These are phyloP conservation scores for Podosphaera aphanis DNA, from an alignment of 2,329 filamentous ascomycete genomes.

Conservation along the genomic window DNA sequence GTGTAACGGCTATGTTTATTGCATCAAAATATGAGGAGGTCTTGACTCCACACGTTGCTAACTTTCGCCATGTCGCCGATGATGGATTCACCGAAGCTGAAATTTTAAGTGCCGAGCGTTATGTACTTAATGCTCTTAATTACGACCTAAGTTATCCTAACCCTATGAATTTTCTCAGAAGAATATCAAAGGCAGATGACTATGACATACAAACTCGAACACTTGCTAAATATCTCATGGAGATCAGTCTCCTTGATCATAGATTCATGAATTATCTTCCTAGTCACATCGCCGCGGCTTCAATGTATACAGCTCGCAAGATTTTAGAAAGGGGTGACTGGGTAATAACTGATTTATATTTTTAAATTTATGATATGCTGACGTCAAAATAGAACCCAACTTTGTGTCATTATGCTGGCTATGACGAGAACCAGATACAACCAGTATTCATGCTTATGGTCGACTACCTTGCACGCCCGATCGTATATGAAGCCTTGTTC, in stretches of 20 bases:
- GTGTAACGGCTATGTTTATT: slow-evolving; percentile 98
- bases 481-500: slow-evolving; percentile 92
- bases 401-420: slow-evolving; percentile 75
- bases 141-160: slow-evolving; percentile 98
- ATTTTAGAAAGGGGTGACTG: slow-evolving; percentile 81
- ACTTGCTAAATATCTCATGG: slow-evolving; percentile 89
- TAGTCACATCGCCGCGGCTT: slow-evolving; percentile 70
- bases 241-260: slow-evolving; percentile 88
- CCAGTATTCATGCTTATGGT: slow-evolving; percentile 88
- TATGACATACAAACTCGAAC: slow-evolving; percentile 97
- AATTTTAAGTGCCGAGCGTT: slow-evolving; percentile 91
- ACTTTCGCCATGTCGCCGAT: slow-evolving; percentile 92
- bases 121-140: slow-evolving; percentile 71
- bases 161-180: slow-evolving; percentile 97
- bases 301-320: slow-evolving; percentile 84
- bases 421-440: slow-evolving; percentile 76
- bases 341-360: slow-evolving; percentile 31
- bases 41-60: slow-evolving; percentile 82
- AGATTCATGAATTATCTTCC: slow-evolving; percentile 77
- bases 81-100: slow-evolving; percentile 89
- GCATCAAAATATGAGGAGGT: slow-evolving; percentile 98
- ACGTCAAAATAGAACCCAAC: slow-evolving; percentile 43
- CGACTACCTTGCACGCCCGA: slow-evolving; percentile 77
- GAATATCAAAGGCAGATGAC: slow-evolving; percentile 97
- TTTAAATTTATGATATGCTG: slow-evolving; percentile 8